These are phyloP conservation scores for Colletotrichum tamarilloi DNA, from an alignment of 2,329 filamentous ascomycete genomes.

Conservation along the genomic window DNA sequence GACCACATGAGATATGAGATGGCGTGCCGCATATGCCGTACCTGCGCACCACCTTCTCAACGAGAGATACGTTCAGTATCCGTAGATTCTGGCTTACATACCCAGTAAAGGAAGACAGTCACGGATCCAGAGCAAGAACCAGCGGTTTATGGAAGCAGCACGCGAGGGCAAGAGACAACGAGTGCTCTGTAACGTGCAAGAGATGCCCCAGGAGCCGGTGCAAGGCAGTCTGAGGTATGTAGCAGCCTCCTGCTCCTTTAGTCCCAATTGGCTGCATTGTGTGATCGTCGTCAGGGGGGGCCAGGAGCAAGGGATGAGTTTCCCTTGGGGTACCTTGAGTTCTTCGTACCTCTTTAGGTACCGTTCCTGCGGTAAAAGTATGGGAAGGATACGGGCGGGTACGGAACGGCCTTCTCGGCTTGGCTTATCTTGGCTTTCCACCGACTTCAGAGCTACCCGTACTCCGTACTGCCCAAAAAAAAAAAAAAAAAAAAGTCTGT, in stretches of 20 bases:
- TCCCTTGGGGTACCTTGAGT: neutral
- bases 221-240: conserved; percentile 26
- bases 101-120: neutral
- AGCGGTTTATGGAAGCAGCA: neutral
- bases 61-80: neutral
- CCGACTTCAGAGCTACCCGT: neutral
- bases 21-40: neutral
- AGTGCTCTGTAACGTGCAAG: neutral
- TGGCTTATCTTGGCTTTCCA: neutral
- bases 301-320: neutral
- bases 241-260: conserved; percentile 27
- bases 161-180: neutral
- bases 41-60: neutral
- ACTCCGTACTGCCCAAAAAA: neutral
- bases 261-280: conserved; percentile 19
- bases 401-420: neutral
- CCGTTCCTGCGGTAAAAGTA: neutral
- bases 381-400: neutral
- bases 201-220: conserved; percentile 6
- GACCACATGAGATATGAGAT: neutral
- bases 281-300: conserved; percentile 29
- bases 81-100: neutral
- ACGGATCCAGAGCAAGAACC: neutral
- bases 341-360: neutral
- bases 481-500: neutral